Conservation (phyloP, 2,329 filamentous ascomycete species). For the Aspergillus neotritici region DNA sequence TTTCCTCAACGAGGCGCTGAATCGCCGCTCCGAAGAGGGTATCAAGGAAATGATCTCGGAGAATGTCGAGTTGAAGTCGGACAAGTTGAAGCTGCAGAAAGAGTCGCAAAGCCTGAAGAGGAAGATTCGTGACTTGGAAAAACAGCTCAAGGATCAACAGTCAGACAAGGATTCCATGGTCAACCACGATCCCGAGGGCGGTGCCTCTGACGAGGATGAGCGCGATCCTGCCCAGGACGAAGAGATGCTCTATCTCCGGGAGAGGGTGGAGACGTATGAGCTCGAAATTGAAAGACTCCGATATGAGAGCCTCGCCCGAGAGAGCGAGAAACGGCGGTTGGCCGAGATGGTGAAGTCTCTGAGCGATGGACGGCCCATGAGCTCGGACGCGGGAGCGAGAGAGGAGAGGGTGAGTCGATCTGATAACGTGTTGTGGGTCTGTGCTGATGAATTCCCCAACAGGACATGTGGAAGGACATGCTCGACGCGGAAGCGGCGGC, state of each 20-base stretch:
- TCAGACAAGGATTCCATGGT: constrained; percentile 41
- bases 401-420: constrained; percentile 41
- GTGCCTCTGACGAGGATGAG: constrained; percentile 43
- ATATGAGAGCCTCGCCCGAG: constrained; percentile 69
- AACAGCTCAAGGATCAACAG: constrained; percentile 58
- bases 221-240: constrained; percentile 60
- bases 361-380: constrained; percentile 47
- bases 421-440: neutral
- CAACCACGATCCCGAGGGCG: constrained; percentile 36
- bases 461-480: constrained; percentile 92
- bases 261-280: constrained; percentile 78
- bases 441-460: constrained; percentile 16
- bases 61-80: constrained; percentile 91
- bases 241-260: constrained; percentile 76
- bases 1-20: constrained; percentile 87
- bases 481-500: constrained; percentile 85
- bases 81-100: constrained; percentile 79
- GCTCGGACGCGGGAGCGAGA: constrained; percentile 46
- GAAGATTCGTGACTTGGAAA: constrained; percentile 80
- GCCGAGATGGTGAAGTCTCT: constrained; percentile 70
- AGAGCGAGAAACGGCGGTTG: constrained; percentile 80
- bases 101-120: constrained; percentile 80
- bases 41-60: constrained; percentile 98
- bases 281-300: constrained; percentile 76
- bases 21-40: constrained; percentile 90